A percentile compares a stretch with the other conserved stretches of the same genome.
Conservation (phyloP, 2,329 filamentous ascomycete species). For the Sclerotinia minor region DNA sequence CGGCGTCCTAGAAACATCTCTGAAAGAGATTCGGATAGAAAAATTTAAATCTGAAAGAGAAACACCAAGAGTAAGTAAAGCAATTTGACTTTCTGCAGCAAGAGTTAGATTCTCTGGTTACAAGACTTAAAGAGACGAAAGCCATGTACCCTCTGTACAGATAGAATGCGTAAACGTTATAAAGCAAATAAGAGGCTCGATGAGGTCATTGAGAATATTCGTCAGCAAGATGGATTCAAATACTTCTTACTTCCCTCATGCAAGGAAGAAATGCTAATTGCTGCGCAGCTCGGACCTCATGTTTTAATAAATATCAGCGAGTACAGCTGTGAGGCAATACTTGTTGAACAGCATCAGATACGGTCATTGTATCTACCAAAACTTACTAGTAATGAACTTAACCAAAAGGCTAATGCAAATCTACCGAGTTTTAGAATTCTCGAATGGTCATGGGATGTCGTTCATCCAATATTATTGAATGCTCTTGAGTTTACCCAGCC, state of each 20-base stretch:
- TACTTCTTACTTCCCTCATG: background rate
- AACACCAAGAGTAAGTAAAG: no score
- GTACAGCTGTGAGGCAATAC: slow-evolving; percentile 1
- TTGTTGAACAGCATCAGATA: slow-evolving; percentile 8
- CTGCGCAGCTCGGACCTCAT: background rate
- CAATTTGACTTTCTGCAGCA: no score
- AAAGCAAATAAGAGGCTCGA: slow-evolving; percentile 1
- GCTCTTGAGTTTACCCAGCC: slow-evolving; percentile 34
- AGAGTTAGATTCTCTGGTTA: no score
- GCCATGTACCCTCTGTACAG: no score
- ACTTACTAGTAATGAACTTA: background rate
- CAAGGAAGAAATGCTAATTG: background rate
- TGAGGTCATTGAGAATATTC: background rate
- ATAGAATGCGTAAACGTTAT: no score
- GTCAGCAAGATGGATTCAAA: background rate
- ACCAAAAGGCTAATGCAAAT: background rate
- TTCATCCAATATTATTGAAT: slow-evolving; percentile 40
- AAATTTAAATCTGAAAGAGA: no score
- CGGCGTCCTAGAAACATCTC: no score
- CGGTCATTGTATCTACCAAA: background rate
- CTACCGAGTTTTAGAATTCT: slow-evolving; percentile 23
- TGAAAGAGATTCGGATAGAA: no score
- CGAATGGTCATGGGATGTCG: slow-evolving; percentile 42
- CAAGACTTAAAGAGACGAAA: no score
- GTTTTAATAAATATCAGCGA: background rate